Conservation (phyloP, 495 filamentous ascomycete genomes). For the Daldinia caldariorum region DNA sequence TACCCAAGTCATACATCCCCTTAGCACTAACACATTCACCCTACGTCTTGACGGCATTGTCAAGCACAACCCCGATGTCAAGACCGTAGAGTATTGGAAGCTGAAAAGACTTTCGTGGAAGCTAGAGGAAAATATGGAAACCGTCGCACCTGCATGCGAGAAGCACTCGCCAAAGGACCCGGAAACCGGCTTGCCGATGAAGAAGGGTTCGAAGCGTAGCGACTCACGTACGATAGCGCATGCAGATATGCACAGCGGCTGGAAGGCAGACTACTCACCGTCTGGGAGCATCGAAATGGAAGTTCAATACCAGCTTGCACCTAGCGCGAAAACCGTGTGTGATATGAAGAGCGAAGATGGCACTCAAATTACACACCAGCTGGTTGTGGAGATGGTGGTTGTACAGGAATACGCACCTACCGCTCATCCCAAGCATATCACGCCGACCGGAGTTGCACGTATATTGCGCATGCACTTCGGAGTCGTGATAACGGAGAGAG, state of each 20-base stretch:
- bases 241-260: constrained; percentile 83
- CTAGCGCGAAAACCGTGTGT: constrained; percentile 64
- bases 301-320: constrained; percentile 75
- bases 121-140: constrained; percentile 84
- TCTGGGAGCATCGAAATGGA: constrained; percentile 81
- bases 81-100: constrained; percentile 76
- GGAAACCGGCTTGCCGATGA: constrained; percentile 47
- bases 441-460: constrained; percentile 88
- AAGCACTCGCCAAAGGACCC: constrained; percentile 77
- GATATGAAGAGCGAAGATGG: constrained; percentile 83
- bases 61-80: constrained; percentile 64
- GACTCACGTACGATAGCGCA: constrained; percentile 78
- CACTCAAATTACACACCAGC: constrained; percentile 79
- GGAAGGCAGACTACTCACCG: constrained; percentile 90
- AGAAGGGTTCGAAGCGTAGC: constrained; percentile 81
- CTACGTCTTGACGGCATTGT: constrained; percentile 84
- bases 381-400: constrained; percentile 94
- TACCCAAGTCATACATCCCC: constrained; percentile 84
- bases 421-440: constrained; percentile 73
- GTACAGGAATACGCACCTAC: constrained; percentile 86
- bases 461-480: constrained; percentile 94
- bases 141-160: constrained; percentile 81
- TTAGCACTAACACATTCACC: constrained; percentile 80
- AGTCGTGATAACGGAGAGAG: constrained; percentile 79
- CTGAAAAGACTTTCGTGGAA: constrained; percentile 91